Percentiles rank a stretch among this genome's conserved stretches.
Evolutionary conservation across 805 yeast species (phyloP).

Genomic region (Tetrapisispora taiwanensis): DNA sequence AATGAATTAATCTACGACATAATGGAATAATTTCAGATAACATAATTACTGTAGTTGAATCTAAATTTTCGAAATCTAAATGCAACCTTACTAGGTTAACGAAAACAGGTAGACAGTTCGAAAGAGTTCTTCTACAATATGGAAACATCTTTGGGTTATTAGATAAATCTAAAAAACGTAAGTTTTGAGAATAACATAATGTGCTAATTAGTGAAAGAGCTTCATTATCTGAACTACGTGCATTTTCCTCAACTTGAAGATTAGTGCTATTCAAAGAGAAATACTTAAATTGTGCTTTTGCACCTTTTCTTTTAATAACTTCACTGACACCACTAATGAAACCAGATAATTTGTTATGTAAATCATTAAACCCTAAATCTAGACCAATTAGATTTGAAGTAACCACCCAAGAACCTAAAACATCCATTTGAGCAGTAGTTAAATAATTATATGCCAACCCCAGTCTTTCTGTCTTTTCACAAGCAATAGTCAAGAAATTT

Average conservation of each 20-base stretch:
- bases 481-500: conserved; percentile 53
- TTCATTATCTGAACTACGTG: conserved; percentile 28
- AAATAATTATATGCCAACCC: conserved; percentile 77
- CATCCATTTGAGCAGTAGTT: conserved; percentile 44
- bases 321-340: conserved; percentile 20
- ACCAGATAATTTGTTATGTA: conserved; percentile 29
- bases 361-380: conserved; percentile 77
- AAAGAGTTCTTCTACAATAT: conserved; percentile 40
- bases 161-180: conserved; percentile 69
- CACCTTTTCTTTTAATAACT: conserved; percentile 16
- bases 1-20: conserved; percentile 51
- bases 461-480: conserved; percentile 46
- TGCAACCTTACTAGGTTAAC: conserved; percentile 55
- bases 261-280: conserved; percentile 60
- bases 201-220: conserved; percentile 35
- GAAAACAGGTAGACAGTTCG: conserved; percentile 56
- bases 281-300: conserved; percentile 32
- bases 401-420: conserved; percentile 49
- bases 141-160: conserved; percentile 70
- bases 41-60: conserved; percentile 44
- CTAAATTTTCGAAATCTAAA: conserved; percentile 56
- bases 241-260: conserved; percentile 37
- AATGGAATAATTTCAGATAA: conserved; percentile 68
- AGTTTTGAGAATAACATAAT: conserved; percentile 44
- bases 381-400: conserved; percentile 49